Percentiles rank a stretch among this genome's conserved stretches.
Conservation (phyloP, 148 eudicot genomes). For the Rhododendron griersonianum region DNA sequence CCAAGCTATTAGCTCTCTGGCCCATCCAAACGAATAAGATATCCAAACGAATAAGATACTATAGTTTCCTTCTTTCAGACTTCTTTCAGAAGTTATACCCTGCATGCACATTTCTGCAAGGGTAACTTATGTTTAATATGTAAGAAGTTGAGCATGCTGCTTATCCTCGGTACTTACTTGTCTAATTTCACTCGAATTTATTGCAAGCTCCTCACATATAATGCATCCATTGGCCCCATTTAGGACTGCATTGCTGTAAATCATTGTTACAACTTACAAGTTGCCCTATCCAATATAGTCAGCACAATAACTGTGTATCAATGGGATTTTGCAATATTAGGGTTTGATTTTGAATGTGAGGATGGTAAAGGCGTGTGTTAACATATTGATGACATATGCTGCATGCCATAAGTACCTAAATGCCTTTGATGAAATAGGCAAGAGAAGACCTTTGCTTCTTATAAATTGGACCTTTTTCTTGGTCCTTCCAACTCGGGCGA, state of each 20-base stretch:
- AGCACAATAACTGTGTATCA: background rate
- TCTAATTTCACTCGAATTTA: constrained; percentile 1
- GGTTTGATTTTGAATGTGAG: background rate
- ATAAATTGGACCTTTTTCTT: background rate
- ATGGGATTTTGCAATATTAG: background rate
- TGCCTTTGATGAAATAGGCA: background rate
- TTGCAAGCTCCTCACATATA: background rate
- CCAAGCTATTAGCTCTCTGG: constrained; percentile 1
- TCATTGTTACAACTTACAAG: background rate
- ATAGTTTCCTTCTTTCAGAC: constrained; percentile 6
- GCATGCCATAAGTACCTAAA: background rate
- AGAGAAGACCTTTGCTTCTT: background rate
- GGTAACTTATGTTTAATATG: constrained; percentile 7
- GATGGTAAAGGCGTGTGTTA: background rate
- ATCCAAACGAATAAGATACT: background rate
- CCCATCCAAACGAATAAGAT: background rate
- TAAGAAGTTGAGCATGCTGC: background rate
- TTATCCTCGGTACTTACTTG: background rate
- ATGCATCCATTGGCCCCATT: background rate
- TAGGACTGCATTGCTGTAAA: background rate
- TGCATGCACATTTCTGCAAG: background rate
- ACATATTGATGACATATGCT: background rate
- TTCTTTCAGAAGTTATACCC: constrained; percentile 1
- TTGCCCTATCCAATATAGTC: background rate
- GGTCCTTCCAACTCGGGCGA: background rate